These are phyloP conservation scores for Pharus latifolius DNA, from an alignment of 176 grass and related monocot genomes.

Conservation along the genomic window DNA sequence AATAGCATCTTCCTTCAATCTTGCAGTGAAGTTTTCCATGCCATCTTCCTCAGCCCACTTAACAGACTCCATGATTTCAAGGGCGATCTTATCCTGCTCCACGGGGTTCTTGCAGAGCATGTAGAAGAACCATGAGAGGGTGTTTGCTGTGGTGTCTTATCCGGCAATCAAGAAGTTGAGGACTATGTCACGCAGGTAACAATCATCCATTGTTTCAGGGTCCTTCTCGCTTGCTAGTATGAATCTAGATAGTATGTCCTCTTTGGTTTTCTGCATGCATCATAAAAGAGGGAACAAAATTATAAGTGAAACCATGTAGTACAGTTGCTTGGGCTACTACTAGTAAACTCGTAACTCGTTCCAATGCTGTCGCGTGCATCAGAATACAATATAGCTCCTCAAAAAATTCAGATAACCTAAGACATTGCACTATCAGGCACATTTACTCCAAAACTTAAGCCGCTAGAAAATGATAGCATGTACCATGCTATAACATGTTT, in stretches of 20 bases:
- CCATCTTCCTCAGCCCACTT: neutral
- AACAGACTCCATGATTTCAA: slow-evolving; percentile 32
- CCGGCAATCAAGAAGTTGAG: slow-evolving; percentile 69
- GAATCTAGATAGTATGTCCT: slow-evolving; percentile 80
- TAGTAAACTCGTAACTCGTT: neutral
- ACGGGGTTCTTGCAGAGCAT: slow-evolving; percentile 62
- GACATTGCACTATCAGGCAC: neutral
- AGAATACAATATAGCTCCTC: neutral
- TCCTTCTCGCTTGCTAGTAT: slow-evolving; percentile 40
- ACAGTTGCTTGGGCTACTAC: neutral
- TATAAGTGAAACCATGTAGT: neutral
- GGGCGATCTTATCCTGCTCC: slow-evolving; percentile 47
- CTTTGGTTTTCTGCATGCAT: slow-evolving; percentile 27
- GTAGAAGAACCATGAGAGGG: slow-evolving; percentile 73
- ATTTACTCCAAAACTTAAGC: neutral
- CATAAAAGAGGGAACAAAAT: neutral
- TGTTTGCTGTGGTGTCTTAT: slow-evolving; percentile 59
- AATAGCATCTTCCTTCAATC: slow-evolving; percentile 27
- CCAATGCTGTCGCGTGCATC: neutral
- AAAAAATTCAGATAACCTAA: neutral
- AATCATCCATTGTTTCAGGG: slow-evolving; percentile 25
- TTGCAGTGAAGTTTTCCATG: slow-evolving; percentile 7
- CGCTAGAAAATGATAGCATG: neutral
- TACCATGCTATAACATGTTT: neutral
- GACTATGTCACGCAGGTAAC: slow-evolving; percentile 70